These are phyloP conservation scores for Fraxinus anomala DNA, from an alignment of 257 asterid species.

Conservation along the genomic window DNA sequence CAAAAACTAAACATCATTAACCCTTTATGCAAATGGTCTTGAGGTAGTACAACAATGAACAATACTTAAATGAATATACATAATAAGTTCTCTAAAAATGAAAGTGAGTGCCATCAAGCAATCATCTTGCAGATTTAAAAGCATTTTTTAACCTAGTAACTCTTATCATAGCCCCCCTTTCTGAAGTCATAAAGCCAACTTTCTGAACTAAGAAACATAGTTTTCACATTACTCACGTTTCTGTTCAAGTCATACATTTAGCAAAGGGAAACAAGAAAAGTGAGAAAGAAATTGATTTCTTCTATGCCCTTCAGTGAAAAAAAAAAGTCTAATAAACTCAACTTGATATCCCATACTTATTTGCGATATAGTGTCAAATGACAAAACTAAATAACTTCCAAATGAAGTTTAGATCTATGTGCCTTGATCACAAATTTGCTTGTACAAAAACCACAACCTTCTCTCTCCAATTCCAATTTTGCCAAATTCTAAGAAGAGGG, in stretches of 20 bases:
- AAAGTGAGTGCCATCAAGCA: neutral
- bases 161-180: neutral
- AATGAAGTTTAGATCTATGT: neutral
- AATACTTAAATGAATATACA: neutral
- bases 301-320: neutral
- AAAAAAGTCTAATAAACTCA: neutral
- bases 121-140: neutral
- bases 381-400: neutral
- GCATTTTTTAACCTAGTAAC: neutral
- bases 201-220: neutral
- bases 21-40: neutral
- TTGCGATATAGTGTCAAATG: neutral
- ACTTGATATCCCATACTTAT: neutral
- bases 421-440: conserved; percentile 9
- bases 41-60: neutral
- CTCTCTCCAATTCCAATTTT: neutral
- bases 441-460: neutral
- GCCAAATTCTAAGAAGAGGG: conserved; percentile 1
- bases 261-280: neutral
- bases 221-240: neutral
- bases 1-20: neutral
- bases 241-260: neutral
- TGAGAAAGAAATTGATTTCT: neutral
- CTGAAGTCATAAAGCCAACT: neutral
- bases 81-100: neutral